Conservation (phyloP, 768 basidiomycete genomes). For the Naganishia vaughanmartiniae region DNA sequence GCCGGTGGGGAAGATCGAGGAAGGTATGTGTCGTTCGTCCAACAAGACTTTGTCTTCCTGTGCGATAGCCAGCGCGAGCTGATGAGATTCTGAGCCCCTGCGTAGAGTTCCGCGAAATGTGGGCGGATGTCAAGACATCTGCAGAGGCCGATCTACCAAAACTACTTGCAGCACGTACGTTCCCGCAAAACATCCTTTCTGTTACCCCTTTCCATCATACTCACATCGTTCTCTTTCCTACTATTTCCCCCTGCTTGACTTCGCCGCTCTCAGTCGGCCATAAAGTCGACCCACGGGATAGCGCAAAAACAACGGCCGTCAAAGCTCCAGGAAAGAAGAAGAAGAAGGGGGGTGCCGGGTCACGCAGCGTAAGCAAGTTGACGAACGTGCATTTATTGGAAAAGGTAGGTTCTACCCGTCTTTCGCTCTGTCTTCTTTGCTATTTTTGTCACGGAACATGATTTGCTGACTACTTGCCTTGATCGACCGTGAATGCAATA, state of each 20-base stretch:
- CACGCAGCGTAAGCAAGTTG: slow-evolving; percentile 31
- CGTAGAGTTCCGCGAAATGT: slow-evolving; percentile 29
- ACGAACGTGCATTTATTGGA: slow-evolving; percentile 33
- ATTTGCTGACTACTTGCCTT: no score
- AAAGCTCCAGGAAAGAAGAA: slow-evolving; percentile 33
- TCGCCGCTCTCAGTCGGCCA: slow-evolving; percentile 26
- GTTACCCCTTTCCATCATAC: background rate
- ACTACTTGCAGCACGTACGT: slow-evolving; percentile 28
- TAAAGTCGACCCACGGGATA: slow-evolving; percentile 22
- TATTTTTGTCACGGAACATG: no score
- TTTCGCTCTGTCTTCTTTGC: no score
- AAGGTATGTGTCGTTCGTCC: slow-evolving; percentile 14
- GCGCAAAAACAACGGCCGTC: slow-evolving; percentile 28
- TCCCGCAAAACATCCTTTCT: background rate
- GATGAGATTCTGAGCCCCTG: background rate
- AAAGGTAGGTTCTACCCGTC: slow-evolving; percentile 5
- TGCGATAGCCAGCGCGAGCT: background rate
- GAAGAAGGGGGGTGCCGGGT: slow-evolving; percentile 35
- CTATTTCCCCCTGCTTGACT: background rate
- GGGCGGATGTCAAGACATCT: slow-evolving; percentile 28
- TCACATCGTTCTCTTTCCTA: background rate
- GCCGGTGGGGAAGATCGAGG: slow-evolving; percentile 27
- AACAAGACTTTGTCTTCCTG: background rate
- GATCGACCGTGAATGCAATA: background rate
- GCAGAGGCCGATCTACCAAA: slow-evolving; percentile 21